Evolutionary conservation across 148 eudicot species (phyloP).

Genomic region (Silene conica): DNA sequence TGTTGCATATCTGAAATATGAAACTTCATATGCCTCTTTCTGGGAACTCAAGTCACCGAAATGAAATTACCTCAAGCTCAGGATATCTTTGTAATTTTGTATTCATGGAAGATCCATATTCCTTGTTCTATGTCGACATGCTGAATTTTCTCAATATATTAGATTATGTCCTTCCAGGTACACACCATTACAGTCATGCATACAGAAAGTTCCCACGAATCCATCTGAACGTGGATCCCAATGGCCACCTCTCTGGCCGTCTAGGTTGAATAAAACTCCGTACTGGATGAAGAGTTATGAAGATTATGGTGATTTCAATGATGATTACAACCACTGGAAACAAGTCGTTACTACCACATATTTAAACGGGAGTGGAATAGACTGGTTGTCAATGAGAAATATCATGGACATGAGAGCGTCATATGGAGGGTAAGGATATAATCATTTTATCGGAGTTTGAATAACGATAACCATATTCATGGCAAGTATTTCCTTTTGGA

Average conservation of each 20-base stretch:
- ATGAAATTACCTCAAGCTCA: no score
- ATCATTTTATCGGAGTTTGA: background rate
- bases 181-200: slow-evolving; percentile 54
- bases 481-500: background rate
- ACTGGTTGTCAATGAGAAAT: slow-evolving; percentile 61
- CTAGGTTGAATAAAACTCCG: slow-evolving; percentile 48
- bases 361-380: slow-evolving; percentile 56
- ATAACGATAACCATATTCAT: background rate
- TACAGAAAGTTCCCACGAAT: slow-evolving; percentile 55
- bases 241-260: slow-evolving; percentile 66
- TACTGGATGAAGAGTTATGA: slow-evolving; percentile 53
- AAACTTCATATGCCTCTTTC: no score
- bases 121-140: background rate
- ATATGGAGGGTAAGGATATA: slow-evolving; percentile 65
- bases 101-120: no score
- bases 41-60: no score
- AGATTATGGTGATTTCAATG: slow-evolving; percentile 51
- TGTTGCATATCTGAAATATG: no score
- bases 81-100: no score
- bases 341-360: slow-evolving; percentile 45
- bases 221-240: slow-evolving; percentile 52
- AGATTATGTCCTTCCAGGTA: slow-evolving; percentile 36
- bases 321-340: slow-evolving; percentile 63
- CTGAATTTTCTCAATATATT: background rate
- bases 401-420: slow-evolving; percentile 78